Conservation (phyloP, 2,329 filamentous ascomycete genomes). For the Simplicillium sp. region DNA sequence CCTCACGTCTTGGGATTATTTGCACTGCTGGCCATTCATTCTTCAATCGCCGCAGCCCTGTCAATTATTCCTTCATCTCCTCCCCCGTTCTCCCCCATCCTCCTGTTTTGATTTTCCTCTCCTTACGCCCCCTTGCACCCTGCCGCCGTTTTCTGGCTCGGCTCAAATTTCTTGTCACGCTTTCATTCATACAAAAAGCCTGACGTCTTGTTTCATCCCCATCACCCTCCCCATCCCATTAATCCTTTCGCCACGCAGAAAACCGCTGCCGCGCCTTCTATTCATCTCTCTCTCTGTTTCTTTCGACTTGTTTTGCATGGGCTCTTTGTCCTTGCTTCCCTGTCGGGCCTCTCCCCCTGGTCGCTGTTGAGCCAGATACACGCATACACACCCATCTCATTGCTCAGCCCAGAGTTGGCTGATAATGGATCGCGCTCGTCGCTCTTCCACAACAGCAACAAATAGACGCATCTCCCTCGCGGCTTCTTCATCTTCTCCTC, state of each 20-base stretch:
- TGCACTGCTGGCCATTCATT: not conserved
- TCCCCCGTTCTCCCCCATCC: not conserved
- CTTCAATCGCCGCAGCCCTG: not conserved
- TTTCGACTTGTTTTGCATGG: conserved; percentile 1
- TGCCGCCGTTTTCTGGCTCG: conserved; percentile 3
- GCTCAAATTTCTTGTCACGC: conserved; percentile 1
- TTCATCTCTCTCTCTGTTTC: conserved; percentile 8
- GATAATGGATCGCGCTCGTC: conserved; percentile 26
- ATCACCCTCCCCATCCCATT: conserved; percentile 1
- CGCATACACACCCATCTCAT: conserved; percentile 14
- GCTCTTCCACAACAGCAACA: conserved; percentile 12
- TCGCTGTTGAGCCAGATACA: conserved; percentile 6
- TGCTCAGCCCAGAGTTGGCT: conserved; percentile 3
- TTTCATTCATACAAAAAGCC: not conserved
- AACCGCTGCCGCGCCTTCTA: not conserved
- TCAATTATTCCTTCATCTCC: not conserved
- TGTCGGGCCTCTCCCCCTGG: conserved; percentile 12
- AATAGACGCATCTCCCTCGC: conserved; percentile 21
- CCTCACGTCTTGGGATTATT: conserved; percentile 1
- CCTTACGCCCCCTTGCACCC: not conserved
- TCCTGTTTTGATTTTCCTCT: conserved; percentile 3
- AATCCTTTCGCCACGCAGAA: not conserved
- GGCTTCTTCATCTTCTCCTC: conserved; percentile 21
- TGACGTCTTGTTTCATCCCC: not conserved
- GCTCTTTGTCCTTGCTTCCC: conserved; percentile 9